These are phyloP conservation scores for Entoloma clypeatum DNA, from an alignment of 1,284 basidiomycete genomes.

Conservation along the genomic window DNA sequence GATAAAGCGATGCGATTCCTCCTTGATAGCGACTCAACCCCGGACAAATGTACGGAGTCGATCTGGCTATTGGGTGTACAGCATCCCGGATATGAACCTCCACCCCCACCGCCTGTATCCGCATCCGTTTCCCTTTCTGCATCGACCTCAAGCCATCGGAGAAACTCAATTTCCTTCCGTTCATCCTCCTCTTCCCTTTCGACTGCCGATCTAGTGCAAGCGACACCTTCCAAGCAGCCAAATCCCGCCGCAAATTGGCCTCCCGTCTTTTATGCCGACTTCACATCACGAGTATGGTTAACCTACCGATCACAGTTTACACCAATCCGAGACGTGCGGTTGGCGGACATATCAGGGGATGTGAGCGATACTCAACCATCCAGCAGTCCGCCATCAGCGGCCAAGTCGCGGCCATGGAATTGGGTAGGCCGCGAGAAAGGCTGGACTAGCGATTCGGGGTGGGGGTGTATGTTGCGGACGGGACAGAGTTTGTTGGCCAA, in stretches of 20 bases:
- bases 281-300: slow-evolving; percentile 83
- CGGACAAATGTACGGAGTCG: slow-evolving; percentile 73
- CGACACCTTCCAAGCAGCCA: slow-evolving; percentile 19
- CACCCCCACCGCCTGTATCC: slow-evolving; percentile 26
- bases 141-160: slow-evolving; percentile 25
- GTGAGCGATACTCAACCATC: slow-evolving; percentile 3
- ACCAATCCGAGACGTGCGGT: slow-evolving; percentile 70
- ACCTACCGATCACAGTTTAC: slow-evolving; percentile 90
- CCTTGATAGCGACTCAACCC: slow-evolving; percentile 77
- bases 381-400: slow-evolving; percentile 26
- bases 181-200: slow-evolving; percentile 43
- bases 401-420: slow-evolving; percentile 29
- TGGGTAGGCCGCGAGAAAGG: slow-evolving; percentile 60
- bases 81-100: slow-evolving; percentile 69
- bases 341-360: slow-evolving; percentile 44
- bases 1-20: slow-evolving; percentile 81
- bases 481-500: slow-evolving; percentile 93
- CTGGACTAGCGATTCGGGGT: slow-evolving; percentile 91
- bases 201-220: slow-evolving; percentile 6
- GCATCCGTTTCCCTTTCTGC: slow-evolving; percentile 27
- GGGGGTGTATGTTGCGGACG: slow-evolving; percentile 98
- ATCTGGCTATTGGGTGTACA: slow-evolving; percentile 84
- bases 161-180: slow-evolving; percentile 40
- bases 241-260: slow-evolving; percentile 64
- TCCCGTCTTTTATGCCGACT: slow-evolving; percentile 84